Evolutionary conservation across 176 grass and related monocot species (phyloP).

Genomic region (Oryza glumipatula): DNA sequence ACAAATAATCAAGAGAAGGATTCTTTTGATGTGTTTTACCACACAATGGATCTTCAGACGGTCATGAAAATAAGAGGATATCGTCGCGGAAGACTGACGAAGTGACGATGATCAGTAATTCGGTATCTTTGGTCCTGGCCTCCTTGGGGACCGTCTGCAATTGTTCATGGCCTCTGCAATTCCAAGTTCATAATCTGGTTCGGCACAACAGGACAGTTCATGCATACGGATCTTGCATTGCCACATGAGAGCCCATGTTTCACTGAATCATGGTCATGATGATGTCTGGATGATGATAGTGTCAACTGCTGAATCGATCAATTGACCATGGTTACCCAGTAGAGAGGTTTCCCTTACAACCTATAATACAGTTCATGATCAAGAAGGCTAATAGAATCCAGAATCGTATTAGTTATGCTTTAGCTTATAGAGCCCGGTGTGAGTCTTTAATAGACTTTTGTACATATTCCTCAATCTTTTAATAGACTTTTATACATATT

Average conservation of each 20-base stretch:
- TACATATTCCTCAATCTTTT: too few relatives aligned
- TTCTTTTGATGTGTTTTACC: not conserved
- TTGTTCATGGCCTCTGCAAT: not conserved
- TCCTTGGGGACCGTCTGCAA: not conserved
- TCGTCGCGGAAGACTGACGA: not conserved
- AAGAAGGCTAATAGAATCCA: too few relatives aligned
- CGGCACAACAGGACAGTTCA: not conserved
- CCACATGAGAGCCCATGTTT: not conserved
- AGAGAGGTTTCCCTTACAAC: not conserved
- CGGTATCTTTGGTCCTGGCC: too few relatives aligned
- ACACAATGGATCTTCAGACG: not conserved
- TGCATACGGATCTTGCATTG: not conserved
- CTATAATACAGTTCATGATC: not conserved
- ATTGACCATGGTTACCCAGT: not conserved
- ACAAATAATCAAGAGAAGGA: not conserved
- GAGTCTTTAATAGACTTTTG: too few relatives aligned
- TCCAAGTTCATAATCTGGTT: conserved; percentile 1
- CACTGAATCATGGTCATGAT: not conserved
- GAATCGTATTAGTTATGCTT: too few relatives aligned
- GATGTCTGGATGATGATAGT: not conserved
- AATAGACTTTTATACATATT: too few relatives aligned
- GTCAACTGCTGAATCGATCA: not conserved
- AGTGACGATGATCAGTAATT: not conserved
- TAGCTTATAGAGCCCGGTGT: too few relatives aligned
- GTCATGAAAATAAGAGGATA: not conserved